Evolutionary conservation across 805 yeast genomes (phyloP), one percentile per base, ranked within the genome.

Genomic region (Nakazawaea peltata): DNA sequence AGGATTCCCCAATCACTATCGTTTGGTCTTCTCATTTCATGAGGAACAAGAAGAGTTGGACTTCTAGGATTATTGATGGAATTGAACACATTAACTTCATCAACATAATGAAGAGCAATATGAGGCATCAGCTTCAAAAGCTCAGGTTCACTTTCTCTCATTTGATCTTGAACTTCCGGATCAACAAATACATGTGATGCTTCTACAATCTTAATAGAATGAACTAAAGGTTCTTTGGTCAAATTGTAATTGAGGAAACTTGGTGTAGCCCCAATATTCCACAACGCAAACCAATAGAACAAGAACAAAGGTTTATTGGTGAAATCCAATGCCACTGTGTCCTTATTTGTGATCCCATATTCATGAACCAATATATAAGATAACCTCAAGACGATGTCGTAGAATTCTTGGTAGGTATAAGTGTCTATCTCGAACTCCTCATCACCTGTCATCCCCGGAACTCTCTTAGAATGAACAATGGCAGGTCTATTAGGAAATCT

Each of bases 201-300:
- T 10, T 70, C 59, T n/a, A 87, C 79, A 18, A 80, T 71, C 43
- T 72, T 73, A 47, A 90, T 61, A 43, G 95, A 84, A 58, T 90
- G 97, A 11, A 75, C 73, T 44, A 88, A 66, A 1, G 95, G 81
- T 34, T 69, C 67, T 18, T 85, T 87, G 34, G 69, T 65, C 32
- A 81, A 67, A 54, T 87, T 88, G 60, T 77, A 84, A 59, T 88
- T 88, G 48, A 90, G 61, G 47, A 90, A 81, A 1, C 95, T 87
- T 0, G 96, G 96, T 7, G 69, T 56, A 1, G 95, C 95, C 28
- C 97, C 97, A 36, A 88, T 66, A 48, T 85, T 83, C 96, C 96
- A 88, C 32, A 82, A 58, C 0, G 95, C 82, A 36, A 83, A 67
- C 94, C 95, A 84, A 27, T 82, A 52, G 36, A 87, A 67, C 12